A percentile compares a stretch with the other conserved stretches of the same genome.
phyloP scores from a whole-genome alignment of 768 basidiomycete species.

The Lentinula raphanica region DNA sequence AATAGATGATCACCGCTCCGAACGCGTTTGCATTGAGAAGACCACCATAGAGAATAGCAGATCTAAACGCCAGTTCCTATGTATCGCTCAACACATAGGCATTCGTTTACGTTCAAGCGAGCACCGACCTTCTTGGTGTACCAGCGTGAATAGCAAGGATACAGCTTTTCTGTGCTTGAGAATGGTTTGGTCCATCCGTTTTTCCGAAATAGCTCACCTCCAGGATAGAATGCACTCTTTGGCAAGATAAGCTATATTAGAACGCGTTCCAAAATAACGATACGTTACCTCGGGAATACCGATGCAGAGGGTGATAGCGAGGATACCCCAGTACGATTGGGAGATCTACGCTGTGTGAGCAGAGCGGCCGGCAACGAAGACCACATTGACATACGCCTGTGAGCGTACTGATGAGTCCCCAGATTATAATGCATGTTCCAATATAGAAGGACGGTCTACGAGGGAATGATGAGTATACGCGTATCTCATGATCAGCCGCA shows the following conservation, averaged over 20 bases:
- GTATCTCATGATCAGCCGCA: neutral
- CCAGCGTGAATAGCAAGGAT: slow-evolving; percentile 46
- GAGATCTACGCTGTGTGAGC: slow-evolving; percentile 36
- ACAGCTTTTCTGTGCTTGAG: slow-evolving; percentile 17
- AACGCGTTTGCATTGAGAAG: slow-evolving; percentile 63
- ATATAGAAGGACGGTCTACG: slow-evolving; percentile 59
- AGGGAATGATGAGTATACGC: neutral
- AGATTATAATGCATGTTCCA: slow-evolving; percentile 50
- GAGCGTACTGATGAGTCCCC: slow-evolving; percentile 59
- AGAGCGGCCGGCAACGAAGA: neutral
- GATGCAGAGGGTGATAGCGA: slow-evolving; percentile 55
- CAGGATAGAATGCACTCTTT: slow-evolving; percentile 62
- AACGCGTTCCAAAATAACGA: neutral
- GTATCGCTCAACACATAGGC: neutral
- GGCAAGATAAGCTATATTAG: neutral
- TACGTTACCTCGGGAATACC: slow-evolving; percentile 50
- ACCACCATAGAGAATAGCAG: slow-evolving; percentile 55
- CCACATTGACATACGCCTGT: slow-evolving; percentile 45
- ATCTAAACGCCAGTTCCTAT: slow-evolving; percentile 62
- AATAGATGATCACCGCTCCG: slow-evolving; percentile 41
- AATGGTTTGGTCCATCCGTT: neutral
- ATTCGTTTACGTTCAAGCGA: neutral
- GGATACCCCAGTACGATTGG: slow-evolving; percentile 46
- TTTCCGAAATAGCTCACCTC: slow-evolving; percentile 31
- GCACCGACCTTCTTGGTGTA: slow-evolving; percentile 47